Conservation (phyloP, 208 protist genomes). For the Blechomonas ayalai region DNA sequence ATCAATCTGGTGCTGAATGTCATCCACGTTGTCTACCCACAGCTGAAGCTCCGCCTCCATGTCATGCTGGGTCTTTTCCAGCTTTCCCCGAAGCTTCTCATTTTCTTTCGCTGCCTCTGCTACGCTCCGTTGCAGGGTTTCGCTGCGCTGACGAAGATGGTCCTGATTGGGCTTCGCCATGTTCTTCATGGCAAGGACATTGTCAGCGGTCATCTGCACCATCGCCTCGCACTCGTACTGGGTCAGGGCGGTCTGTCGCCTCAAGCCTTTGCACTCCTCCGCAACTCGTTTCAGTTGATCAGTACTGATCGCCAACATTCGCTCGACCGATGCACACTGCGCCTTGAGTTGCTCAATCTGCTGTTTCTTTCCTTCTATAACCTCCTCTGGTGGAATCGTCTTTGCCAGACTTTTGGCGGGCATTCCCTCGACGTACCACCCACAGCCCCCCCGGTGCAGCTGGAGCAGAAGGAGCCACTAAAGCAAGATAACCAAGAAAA, state of each 20-base stretch:
- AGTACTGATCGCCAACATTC: constrained; percentile 68
- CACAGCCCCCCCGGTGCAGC: neutral
- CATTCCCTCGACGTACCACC: neutral
- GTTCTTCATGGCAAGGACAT: constrained; percentile 49
- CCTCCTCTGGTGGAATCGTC: constrained; percentile 38
- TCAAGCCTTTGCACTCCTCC: constrained; percentile 41
- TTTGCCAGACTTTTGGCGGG: constrained; percentile 49
- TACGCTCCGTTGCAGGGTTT: constrained; percentile 57
- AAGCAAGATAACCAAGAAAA: constrained; percentile 2
- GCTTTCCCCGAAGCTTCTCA: constrained; percentile 35
- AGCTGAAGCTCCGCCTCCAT: constrained; percentile 67
- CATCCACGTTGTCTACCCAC: constrained; percentile 79
- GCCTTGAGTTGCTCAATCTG: constrained; percentile 36
- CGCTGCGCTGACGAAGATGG: constrained; percentile 69
- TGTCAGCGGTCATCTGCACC: constrained; percentile 38
- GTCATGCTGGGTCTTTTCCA: constrained; percentile 32
- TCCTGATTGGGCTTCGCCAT: constrained; percentile 68
- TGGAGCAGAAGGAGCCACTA: neutral
- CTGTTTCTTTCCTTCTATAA: constrained; percentile 54
- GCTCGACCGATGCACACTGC: constrained; percentile 72
- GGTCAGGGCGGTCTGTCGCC: constrained; percentile 43
- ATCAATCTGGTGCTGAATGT: constrained; percentile 77
- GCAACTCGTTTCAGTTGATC: constrained; percentile 55
- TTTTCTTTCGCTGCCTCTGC: constrained; percentile 62
- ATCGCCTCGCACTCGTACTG: constrained; percentile 50